Conservation (phyloP, 75 land plant species). For the Cunninghamia lanceolata region DNA sequence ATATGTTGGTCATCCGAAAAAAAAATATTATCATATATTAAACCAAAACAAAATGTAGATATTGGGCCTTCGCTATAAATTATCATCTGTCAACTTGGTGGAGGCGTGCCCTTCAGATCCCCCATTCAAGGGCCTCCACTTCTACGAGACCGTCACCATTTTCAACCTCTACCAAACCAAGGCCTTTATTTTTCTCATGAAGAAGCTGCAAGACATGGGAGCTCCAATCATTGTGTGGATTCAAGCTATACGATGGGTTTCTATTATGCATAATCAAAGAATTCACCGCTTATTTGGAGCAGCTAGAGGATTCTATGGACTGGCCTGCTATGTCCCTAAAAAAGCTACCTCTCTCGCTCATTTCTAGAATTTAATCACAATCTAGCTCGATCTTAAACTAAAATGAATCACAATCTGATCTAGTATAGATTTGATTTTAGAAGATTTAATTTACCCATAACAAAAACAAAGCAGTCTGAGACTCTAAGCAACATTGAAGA, state of each 20-base stretch:
- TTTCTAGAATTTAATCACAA: too few species aligned
- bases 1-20: too few species aligned
- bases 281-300: constrained; percentile 59
- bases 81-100: constrained; percentile 5
- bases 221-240: constrained; percentile 47
- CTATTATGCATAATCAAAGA: constrained; percentile 47
- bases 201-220: constrained; percentile 41
- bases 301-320: constrained; percentile 54
- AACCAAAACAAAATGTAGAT: constrained; percentile 58
- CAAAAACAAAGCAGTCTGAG: too few species aligned
- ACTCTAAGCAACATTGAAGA: too few species aligned
- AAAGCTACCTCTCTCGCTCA: too few species aligned
- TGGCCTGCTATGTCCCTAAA: too few species aligned
- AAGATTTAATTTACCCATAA: too few species aligned
- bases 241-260: constrained; percentile 58
- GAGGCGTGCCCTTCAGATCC: constrained; percentile 63
- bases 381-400: too few species aligned
- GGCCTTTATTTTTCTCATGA: constrained; percentile 62
- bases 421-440: too few species aligned
- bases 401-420: too few species aligned
- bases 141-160: constrained; percentile 54
- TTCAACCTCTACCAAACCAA: constrained; percentile 33
- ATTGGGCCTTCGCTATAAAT: constrained; percentile 50
- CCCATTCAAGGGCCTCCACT: constrained; percentile 55
- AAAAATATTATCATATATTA: too few species aligned